Evolutionary conservation across 768 basidiomycete species (phyloP), one percentile per base, ranked within the genome.

Genomic region (Auriscalpium orientale): DNA sequence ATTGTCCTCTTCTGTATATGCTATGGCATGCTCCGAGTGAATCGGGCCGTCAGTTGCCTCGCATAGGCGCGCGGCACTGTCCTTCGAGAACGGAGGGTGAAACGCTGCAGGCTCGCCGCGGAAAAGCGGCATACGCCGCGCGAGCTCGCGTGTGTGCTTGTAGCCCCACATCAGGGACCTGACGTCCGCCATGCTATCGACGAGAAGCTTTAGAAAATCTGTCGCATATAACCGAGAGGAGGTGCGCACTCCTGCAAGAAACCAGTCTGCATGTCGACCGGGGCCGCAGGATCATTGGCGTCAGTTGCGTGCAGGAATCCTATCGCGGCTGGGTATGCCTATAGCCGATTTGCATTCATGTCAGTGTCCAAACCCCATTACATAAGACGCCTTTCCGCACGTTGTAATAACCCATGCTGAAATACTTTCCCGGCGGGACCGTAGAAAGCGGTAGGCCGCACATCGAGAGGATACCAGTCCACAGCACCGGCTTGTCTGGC

Each of bases 401-500:
- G 13, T 18, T 48, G 18, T 10, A 18, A 8, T 48, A 28, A 3
- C 18, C 46, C 46, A 48, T 20, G n/a, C 46, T 48, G 7, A 43
- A 43, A 18, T 43, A 43, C 4, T 20, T 48, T 13, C 46, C 12
- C 7, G n/a, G 49, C 7, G 57, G 50, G 4, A 38, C 50, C 6
- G 43, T n/a, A 15, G 28, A 51, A 11, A 13, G 13, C 34, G 21
- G 44, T 11, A 16, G 34, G 47, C 8, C 15, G 18, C n/a, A 84
- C 79, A 71, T 73, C 3, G 76, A 66, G 21, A 76, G 58, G 0
- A 71, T 57, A 0, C 74, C 74, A 10, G 81, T 62, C 45, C 75
- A 69, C 57, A 78, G 62, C 3, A 81, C 76, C 9, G 82, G 75
- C 62, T 84, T 85, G 62, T 85, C 85, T 0, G 78, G 76, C 2